A percentile compares a stretch with the other conserved stretches of the same genome.
Evolutionary conservation across 163 green algal genomes (phyloP).

Genomic region (Dunaliella salina): DNA sequence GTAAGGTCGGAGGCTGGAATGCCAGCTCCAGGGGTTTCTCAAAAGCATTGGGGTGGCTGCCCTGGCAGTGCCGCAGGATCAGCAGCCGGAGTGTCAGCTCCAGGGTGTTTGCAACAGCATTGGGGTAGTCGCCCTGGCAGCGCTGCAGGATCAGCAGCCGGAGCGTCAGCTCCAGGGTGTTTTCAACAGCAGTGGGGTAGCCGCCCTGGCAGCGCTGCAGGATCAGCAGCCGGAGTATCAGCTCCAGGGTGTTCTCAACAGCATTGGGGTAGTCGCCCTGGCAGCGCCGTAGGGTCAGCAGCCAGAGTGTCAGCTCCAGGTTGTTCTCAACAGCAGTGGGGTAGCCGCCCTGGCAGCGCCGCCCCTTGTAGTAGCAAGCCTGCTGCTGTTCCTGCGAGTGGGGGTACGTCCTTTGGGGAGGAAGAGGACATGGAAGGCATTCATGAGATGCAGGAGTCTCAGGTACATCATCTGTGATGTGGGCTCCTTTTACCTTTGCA

Average conservation of each 20-base stretch:
- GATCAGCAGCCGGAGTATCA: constrained; percentile 13
- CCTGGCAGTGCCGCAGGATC: neutral
- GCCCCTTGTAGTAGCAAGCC: neutral
- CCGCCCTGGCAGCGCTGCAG: constrained; percentile 10
- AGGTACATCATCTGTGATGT: no score
- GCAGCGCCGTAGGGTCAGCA: constrained; percentile 2
- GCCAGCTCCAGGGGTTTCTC: neutral
- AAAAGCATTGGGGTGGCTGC: neutral
- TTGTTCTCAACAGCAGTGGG: constrained; percentile 6
- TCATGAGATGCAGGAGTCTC: constrained; percentile 4
- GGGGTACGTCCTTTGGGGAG: neutral
- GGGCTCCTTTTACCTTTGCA: no score
- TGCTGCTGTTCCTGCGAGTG: neutral
- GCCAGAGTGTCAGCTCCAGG: neutral
- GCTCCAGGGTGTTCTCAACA: constrained; percentile 6
- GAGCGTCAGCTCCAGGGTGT: neutral
- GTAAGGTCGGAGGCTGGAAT: neutral
- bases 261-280: no score
- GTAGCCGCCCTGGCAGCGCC: neutral
- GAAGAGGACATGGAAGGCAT: constrained; percentile 13
- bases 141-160: constrained; percentile 18
- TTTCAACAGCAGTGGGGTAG: no score
- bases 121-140: neutral
- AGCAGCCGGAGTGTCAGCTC: neutral
- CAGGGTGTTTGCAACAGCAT: neutral